Conservation (phyloP, 768 basidiomycete species). For the Hemileccinum impolitum region DNA sequence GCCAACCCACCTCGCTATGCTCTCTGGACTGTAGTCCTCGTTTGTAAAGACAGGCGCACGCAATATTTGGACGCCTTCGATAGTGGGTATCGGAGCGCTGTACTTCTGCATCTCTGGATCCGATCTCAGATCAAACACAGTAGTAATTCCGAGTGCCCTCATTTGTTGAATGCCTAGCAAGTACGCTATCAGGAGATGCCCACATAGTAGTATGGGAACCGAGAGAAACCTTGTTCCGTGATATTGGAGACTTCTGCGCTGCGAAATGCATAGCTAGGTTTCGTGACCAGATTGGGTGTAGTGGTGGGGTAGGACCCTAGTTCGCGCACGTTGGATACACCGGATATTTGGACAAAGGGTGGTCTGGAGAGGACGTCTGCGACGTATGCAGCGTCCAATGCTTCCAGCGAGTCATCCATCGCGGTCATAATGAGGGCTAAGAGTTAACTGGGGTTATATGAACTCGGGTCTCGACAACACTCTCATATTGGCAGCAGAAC, state of each 20-base stretch:
- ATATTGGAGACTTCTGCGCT: constrained; percentile 72
- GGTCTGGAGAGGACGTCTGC: constrained; percentile 59
- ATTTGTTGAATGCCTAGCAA: constrained; percentile 54
- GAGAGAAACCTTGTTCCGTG: constrained; percentile 59
- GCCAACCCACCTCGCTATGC: constrained; percentile 84
- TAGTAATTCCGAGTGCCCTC: constrained; percentile 58
- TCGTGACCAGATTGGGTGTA: constrained; percentile 49
- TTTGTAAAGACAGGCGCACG: constrained; percentile 62
- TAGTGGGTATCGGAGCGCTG: constrained; percentile 56
- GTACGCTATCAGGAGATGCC: constrained; percentile 1
- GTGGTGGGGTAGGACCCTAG: constrained; percentile 60
- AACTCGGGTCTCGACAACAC: not conserved
- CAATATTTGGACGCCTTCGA: constrained; percentile 60
- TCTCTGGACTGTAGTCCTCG: constrained; percentile 81
- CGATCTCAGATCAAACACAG: constrained; percentile 75
- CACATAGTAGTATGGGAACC: not conserved
- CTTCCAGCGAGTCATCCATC: constrained; percentile 42
- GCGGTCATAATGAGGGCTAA: constrained; percentile 15
- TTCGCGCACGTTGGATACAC: constrained; percentile 74
- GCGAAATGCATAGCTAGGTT: constrained; percentile 57
- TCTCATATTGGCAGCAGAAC: not conserved
- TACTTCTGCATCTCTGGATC: constrained; percentile 79
- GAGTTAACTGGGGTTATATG: not conserved
- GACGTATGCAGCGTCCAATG: constrained; percentile 66
- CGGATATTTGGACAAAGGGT: constrained; percentile 68